Percentiles rank a stretch among this genome's conserved stretches.
Evolutionary conservation across 352 stramenopile species (phyloP).

Genomic region (Pythium folliculosum): DNA sequence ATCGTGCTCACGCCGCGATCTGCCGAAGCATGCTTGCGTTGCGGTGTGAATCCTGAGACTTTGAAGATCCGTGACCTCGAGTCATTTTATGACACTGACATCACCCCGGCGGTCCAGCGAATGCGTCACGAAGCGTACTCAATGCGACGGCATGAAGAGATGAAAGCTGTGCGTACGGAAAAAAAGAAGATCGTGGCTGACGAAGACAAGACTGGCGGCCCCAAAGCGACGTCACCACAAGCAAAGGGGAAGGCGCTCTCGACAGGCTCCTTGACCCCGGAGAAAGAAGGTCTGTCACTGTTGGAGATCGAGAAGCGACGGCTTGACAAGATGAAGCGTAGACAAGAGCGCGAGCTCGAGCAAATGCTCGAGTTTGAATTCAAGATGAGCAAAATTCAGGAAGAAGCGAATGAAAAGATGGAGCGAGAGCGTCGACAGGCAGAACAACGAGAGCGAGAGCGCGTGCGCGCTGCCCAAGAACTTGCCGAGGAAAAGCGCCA

Average conservation of each 20-base stretch:
- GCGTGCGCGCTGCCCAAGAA: slow-evolving; percentile 61
- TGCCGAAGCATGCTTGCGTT: slow-evolving; percentile 88
- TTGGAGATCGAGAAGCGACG: slow-evolving; percentile 69
- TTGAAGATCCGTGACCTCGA: slow-evolving; percentile 92
- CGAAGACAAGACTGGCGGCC: slow-evolving; percentile 15
- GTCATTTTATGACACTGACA: slow-evolving; percentile 86
- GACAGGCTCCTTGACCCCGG: slow-evolving; percentile 15
- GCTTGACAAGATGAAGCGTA: slow-evolving; percentile 74
- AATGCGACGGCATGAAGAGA: slow-evolving; percentile 90
- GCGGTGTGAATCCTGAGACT: slow-evolving; percentile 91
- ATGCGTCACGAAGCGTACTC: slow-evolving; percentile 93
- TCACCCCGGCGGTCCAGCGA: slow-evolving; percentile 84
- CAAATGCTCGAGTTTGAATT: slow-evolving; percentile 93
- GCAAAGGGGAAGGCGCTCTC: slow-evolving; percentile 11
- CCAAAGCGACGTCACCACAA: slow-evolving; percentile 15
- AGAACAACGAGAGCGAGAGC: slow-evolving; percentile 70
- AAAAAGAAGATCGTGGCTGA: slow-evolving; percentile 77
- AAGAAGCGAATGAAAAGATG: slow-evolving; percentile 68
- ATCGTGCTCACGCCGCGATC: slow-evolving; percentile 89
- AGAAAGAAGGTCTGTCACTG: slow-evolving; percentile 39
- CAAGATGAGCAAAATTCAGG: slow-evolving; percentile 86
- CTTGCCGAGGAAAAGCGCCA: slow-evolving; percentile 73
- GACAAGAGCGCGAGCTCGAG: slow-evolving; percentile 81
- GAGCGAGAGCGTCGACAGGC: slow-evolving; percentile 66
- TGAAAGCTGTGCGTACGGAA: slow-evolving; percentile 82